These are phyloP conservation scores for Dryadomyces quercus-mongolicae DNA, from an alignment of 2,329 filamentous ascomycete species.

Conservation along the genomic window DNA sequence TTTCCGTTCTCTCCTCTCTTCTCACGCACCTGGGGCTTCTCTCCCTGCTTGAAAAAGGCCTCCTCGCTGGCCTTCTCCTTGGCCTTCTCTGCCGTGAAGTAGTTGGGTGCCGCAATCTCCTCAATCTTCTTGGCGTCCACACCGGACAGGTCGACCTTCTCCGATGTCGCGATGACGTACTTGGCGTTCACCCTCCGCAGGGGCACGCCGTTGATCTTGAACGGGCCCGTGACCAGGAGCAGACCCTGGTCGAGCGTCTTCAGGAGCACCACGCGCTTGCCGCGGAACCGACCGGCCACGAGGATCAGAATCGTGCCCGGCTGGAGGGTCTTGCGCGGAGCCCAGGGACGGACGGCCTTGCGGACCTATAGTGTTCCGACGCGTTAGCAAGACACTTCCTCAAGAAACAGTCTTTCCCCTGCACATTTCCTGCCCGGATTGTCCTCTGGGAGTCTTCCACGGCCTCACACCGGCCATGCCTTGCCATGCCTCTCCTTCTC, in stretches of 20 bases:
- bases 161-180: slow-evolving; percentile 86
- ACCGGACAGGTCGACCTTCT: slow-evolving; percentile 72
- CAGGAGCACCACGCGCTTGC: slow-evolving; percentile 98
- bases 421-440: too few relatives aligned
- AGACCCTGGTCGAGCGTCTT: slow-evolving; percentile 96
- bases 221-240: slow-evolving; percentile 96
- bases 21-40: slow-evolving; percentile 76
- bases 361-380: slow-evolving; percentile 55
- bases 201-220: slow-evolving; percentile 99
- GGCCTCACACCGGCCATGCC: too few relatives aligned
- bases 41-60: slow-evolving; percentile 98
- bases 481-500: background rate
- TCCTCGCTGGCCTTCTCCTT: slow-evolving; percentile 96
- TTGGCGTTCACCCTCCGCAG: slow-evolving; percentile 87
- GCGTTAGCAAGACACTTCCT: slow-evolving; percentile 19
- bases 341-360: slow-evolving; percentile 82
- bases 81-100: slow-evolving; percentile 93
- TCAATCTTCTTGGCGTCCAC: slow-evolving; percentile 86
- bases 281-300: slow-evolving; percentile 97
- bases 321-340: slow-evolving; percentile 78
- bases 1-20: too few relatives aligned
- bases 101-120: slow-evolving; percentile 63
- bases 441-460: too few relatives aligned
- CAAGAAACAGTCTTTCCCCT: too few relatives aligned
- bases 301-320: slow-evolving; percentile 97